Evolutionary conservation across 257 asterid genomes (phyloP).

Genomic region (Przewalskia tangutica): DNA sequence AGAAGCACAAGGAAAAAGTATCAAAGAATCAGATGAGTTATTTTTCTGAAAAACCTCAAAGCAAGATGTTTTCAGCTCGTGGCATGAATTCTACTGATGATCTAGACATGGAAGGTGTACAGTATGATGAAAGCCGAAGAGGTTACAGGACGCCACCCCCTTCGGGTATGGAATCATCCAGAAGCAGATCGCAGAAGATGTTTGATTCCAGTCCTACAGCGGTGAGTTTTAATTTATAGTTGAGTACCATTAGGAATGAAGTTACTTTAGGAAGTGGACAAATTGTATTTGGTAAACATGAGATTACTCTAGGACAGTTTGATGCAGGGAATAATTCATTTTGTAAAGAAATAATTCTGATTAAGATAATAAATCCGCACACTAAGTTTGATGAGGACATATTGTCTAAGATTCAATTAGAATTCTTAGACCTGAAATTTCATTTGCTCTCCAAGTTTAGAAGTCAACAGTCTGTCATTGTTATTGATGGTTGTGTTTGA

Average conservation of each 20-base stretch:
- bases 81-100: constrained; percentile 63
- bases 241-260: not conserved
- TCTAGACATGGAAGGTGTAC: constrained; percentile 48
- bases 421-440: not conserved
- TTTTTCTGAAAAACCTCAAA: constrained; percentile 69
- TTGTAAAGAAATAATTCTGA: not conserved
- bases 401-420: not conserved
- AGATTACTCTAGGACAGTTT: not conserved
- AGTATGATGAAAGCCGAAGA: constrained; percentile 54
- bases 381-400: not conserved
- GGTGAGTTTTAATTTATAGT: constrained; percentile 36
- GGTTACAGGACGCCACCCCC: constrained; percentile 59
- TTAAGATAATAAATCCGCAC: not conserved
- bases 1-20: constrained; percentile 54
- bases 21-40: constrained; percentile 35
- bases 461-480: not conserved
- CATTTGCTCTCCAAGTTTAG: not conserved
- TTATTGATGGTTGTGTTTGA: not conserved
- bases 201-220: constrained; percentile 50
- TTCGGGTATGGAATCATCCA: constrained; percentile 61
- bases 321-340: constrained; percentile 1
- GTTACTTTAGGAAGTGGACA: not conserved
- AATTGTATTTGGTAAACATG: not conserved
- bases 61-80: constrained; percentile 46
- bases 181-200: constrained; percentile 55